Evolutionary conservation across 345 rosid genomes (phyloP).

Genomic region (Eucalyptus sp.): DNA sequence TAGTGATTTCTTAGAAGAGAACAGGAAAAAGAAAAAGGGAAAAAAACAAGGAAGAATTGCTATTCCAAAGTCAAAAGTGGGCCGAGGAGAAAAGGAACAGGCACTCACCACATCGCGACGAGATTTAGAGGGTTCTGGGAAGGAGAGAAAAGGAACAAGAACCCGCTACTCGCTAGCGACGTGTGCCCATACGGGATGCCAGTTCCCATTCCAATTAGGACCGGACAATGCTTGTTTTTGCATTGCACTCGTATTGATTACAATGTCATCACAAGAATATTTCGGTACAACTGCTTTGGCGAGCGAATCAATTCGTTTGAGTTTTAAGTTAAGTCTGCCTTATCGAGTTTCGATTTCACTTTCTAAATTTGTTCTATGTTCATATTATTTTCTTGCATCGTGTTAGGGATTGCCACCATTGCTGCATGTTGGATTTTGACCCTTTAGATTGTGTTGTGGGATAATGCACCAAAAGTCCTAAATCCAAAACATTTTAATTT

Average conservation of each 20-base stretch:
- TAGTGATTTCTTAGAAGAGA: not conserved
- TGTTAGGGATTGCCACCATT: not conserved
- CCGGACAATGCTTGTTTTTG: not conserved
- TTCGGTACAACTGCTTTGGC: not conserved
- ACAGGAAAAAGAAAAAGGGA: not conserved
- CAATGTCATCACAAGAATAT: not conserved
- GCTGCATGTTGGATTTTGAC: not conserved
- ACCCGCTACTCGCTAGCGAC: not conserved
- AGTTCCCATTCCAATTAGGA: not conserved
- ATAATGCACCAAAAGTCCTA: not conserved
- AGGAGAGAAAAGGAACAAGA: not conserved
- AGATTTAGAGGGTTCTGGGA: not conserved
- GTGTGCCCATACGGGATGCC: not conserved
- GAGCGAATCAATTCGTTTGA: not conserved
- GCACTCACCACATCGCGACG: not conserved
- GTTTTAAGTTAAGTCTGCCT: not conserved
- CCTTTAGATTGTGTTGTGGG: not conserved
- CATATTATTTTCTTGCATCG: not conserved
- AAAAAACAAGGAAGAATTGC: not conserved
- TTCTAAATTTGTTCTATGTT: not conserved
- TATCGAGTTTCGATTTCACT: not conserved
- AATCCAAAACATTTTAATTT: not conserved
- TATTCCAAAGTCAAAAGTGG: not conserved
- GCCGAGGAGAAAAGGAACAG: not conserved
- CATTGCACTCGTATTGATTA: not conserved